These are phyloP conservation scores for Rhododendron mucronatum DNA, from an alignment of 148 eudicot genomes.

Conservation along the genomic window DNA sequence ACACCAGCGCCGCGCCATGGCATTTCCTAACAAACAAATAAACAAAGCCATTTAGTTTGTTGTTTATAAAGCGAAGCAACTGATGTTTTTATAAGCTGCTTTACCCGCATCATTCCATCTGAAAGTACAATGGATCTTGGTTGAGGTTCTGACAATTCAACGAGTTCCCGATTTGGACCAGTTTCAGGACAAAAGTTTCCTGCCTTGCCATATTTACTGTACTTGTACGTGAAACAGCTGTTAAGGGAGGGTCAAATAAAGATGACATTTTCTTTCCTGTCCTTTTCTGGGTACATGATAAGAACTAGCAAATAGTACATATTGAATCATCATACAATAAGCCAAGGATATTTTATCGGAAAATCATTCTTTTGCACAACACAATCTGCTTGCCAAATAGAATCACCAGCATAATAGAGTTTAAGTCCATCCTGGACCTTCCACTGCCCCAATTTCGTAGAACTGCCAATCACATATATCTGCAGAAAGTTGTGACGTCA, in stretches of 20 bases:
- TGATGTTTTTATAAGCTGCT: constrained; percentile 10
- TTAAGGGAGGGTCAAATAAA: constrained; percentile 41
- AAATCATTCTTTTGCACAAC: constrained; percentile 64
- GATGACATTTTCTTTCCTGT: not conserved
- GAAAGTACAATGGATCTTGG: constrained; percentile 72
- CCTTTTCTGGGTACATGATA: not conserved
- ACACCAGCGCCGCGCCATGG: constrained; percentile 98
- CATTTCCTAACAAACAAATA: constrained; percentile 60
- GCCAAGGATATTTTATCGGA: constrained; percentile 89
- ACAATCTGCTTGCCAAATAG: constrained; percentile 77
- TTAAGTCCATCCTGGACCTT: constrained; percentile 65
- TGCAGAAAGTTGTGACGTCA: constrained; percentile 23
- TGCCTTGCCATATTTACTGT: constrained; percentile 54
- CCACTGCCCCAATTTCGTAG: constrained; percentile 77
- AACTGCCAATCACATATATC: constrained; percentile 82
- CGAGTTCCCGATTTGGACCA: constrained; percentile 69
- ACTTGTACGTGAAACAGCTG: constrained; percentile 63
- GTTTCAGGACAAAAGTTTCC: constrained; percentile 57
- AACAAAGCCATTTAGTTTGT: not conserved
- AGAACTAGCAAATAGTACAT: not conserved
- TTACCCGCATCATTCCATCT: constrained; percentile 90
- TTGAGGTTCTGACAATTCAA: constrained; percentile 48
- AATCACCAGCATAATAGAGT: constrained; percentile 78
- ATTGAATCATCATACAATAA: not conserved
- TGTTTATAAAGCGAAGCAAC: not conserved